Evolutionary conservation across 2,329 filamentous ascomycete species (phyloP).

Genomic region (Talaromyces sp.): DNA sequence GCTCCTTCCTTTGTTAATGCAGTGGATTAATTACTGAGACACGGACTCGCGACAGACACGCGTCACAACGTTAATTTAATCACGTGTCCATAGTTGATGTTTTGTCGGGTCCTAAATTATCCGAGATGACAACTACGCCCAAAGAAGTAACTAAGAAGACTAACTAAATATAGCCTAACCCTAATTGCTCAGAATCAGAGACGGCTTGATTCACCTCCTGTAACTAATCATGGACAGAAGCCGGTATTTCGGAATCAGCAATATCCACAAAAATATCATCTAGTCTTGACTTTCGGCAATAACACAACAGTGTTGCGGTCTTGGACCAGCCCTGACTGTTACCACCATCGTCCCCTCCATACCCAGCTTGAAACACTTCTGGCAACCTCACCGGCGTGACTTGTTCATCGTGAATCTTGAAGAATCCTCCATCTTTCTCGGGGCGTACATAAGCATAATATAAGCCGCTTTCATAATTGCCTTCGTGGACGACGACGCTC

Average conservation of each 20-base stretch:
- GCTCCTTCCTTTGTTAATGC: conserved; percentile 9
- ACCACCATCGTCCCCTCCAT: neutral
- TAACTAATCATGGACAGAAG: neutral
- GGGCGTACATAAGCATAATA: neutral
- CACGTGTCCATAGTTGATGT: neutral
- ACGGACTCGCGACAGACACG: neutral
- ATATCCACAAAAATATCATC: no score
- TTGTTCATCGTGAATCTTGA: neutral
- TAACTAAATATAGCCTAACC: neutral
- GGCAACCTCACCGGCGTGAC: neutral
- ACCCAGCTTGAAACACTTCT: neutral
- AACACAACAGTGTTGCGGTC: neutral
- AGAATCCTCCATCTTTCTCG: neutral
- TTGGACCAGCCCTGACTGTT: neutral
- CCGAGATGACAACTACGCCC: neutral
- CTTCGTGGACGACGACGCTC: neutral
- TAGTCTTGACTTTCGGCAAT: neutral
- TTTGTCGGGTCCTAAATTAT: neutral
- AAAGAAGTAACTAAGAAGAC: neutral
- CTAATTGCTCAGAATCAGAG: neutral
- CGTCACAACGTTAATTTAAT: neutral
- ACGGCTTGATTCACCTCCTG: neutral
- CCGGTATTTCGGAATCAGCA: neutral
- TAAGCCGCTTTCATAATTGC: neutral
- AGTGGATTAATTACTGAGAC: neutral